phyloP scores from a whole-genome alignment of 1,139 yeast genomes.

The Debaryomycetaceae sp. region DNA sequence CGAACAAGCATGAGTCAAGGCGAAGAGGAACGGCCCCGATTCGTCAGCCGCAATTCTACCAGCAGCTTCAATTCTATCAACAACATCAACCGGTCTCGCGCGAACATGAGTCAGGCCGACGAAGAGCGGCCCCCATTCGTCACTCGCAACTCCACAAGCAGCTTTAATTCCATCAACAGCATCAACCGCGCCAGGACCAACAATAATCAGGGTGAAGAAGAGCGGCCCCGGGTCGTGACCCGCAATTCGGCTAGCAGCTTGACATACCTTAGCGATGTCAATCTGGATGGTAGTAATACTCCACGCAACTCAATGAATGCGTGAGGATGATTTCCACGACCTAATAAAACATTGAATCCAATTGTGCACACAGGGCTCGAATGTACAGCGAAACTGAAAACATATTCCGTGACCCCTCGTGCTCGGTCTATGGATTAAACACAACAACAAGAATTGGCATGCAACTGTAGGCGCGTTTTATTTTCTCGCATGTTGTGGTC shows the following conservation, averaged over 20 bases:
- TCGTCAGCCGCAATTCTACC: constrained; percentile 19
- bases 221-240: constrained; percentile 2
- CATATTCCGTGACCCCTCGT: no score
- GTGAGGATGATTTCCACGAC: background rate
- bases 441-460: no score
- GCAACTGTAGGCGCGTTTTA: no score
- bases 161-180: constrained; percentile 33
- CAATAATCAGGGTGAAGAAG: no score
- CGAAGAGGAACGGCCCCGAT: constrained; percentile 1
- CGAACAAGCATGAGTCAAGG: no score
- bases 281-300: constrained; percentile 27
- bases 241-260: constrained; percentile 29
- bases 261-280: constrained; percentile 32
- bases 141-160: constrained; percentile 23
- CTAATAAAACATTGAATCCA: no score
- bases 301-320: constrained; percentile 30
- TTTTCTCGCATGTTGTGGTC: no score
- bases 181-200: constrained; percentile 30
- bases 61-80: constrained; percentile 33
- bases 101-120: constrained; percentile 11
- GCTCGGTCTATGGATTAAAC: no score
- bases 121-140: constrained; percentile 1
- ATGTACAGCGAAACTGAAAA: no score
- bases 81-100: constrained; percentile 17
- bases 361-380: no score